Evolutionary conservation across 2,329 filamentous ascomycete genomes (phyloP), one percentile per base, ranked within the genome.

Genomic region (Coniochaeta ligniaria): DNA sequence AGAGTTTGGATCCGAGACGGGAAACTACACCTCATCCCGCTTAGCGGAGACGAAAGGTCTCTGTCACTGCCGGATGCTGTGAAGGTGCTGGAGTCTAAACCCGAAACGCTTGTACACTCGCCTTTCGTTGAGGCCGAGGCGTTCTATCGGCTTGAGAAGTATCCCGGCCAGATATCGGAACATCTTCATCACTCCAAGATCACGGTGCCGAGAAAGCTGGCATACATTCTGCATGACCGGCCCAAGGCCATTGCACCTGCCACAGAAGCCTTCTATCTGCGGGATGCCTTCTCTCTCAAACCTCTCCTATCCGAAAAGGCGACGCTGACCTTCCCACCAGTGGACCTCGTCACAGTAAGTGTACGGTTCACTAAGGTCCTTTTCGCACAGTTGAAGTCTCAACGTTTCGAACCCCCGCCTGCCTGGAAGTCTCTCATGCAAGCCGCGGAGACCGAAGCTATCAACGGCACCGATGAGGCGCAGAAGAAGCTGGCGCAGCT

Each of bases 241-340:
- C 91, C 93, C 0, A 83, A 87, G 17, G 87, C 90, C 62, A 86
- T 98, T 61, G 88, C 92, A 2, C 86, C 92, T 0, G 92, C 92
- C 1, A 84, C 94, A 2, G 96, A 99, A 73, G 87, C 90, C 0
- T 98, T 99, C 73, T 98, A 98, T 72, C 82, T 96, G 16, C 87
- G 95, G 63, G 93, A 98, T 68, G 88, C 92, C 0, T 81, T 92
- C 61, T 82, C 88, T 0, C 74, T 97, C 50, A 88, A 88, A 60
- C 84, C 87, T 1, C 77, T 96, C 3, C 77, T 87, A 60, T 80
- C 81, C 2, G 77, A 82, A 36, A 73, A 83, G 0, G 75, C 73
- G 0, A 73, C 76, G 0, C 78, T 92, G 2, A 70, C 74, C 2
- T 96, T 99, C 67, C 82, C 86, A 3, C 92, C 92, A 0, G 75